A percentile compares a stretch with the other conserved stretches of the same genome.
phyloP scores from a whole-genome alignment of 495 filamentous ascomycete species.

The Penicillium arizonense region DNA sequence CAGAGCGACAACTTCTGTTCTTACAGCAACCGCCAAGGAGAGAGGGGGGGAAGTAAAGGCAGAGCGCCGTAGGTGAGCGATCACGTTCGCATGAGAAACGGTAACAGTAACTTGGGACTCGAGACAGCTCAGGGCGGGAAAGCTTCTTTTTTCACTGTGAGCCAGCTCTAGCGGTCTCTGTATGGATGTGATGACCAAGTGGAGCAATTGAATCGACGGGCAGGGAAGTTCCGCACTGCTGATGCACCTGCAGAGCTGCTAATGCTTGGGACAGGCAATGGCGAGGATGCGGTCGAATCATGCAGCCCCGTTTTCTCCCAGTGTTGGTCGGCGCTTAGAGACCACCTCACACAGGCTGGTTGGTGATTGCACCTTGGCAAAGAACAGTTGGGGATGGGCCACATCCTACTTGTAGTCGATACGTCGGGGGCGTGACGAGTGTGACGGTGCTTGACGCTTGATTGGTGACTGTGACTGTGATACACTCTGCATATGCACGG shows the following conservation, averaged over 20 bases:
- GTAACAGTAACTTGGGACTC: not conserved
- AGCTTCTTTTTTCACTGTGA: slow-evolving; percentile 31
- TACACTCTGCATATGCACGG: slow-evolving; percentile 34
- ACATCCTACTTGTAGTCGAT: slow-evolving; percentile 10
- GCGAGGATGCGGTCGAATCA: slow-evolving; percentile 22
- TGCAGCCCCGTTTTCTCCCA: slow-evolving; percentile 5
- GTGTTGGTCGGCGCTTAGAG: slow-evolving; percentile 25
- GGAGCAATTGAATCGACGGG: slow-evolving; percentile 6
- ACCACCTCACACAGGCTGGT: slow-evolving; percentile 19
- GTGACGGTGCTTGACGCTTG: slow-evolving; percentile 20
- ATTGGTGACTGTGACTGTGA: slow-evolving; percentile 45
- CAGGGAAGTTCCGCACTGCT: slow-evolving; percentile 4
- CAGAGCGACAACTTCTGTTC: slow-evolving; percentile 4
- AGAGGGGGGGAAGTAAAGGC: not conserved
- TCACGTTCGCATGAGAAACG: slow-evolving; percentile 22
- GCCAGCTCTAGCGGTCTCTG: slow-evolving; percentile 2
- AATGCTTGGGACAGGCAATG: not conserved
- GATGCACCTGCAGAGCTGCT: slow-evolving; percentile 12
- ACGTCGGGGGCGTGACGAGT: slow-evolving; percentile 20
- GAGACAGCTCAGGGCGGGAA: slow-evolving; percentile 10
- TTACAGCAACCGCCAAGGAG: slow-evolving; percentile 6
- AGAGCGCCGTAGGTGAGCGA: slow-evolving; percentile 12
- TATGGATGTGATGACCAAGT: slow-evolving; percentile 16
- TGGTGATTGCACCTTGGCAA: not conserved
- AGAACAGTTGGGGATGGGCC: slow-evolving; percentile 7